Evolutionary conservation across 2,329 filamentous ascomycete species (phyloP), one percentile per base, ranked within the genome.

Genomic region (Rhinocladiella mackenziei): DNA sequence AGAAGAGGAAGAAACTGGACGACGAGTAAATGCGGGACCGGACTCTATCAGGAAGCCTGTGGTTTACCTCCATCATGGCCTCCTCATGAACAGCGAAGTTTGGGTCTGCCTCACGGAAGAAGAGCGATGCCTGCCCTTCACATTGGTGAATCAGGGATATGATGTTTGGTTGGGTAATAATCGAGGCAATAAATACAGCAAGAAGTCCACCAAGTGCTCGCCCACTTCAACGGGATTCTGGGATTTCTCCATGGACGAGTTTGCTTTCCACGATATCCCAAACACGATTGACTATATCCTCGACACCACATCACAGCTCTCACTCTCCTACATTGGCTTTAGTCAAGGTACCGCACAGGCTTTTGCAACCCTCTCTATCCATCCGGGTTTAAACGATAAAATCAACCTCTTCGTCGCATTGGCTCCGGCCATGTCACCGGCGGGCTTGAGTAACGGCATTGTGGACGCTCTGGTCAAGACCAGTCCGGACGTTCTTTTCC

Each of bases 131-230:
- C 72, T 98, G 28, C 88, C 92, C 0, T 97, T 98, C 62, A 78
- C 85, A 55, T 73, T 98, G 31, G 88, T 94, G 0, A 88, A 96
- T 60, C 78, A 79, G 59, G 92, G 92, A 2, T 98, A 94, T 58
- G 92, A 98, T 70, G 91, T 97, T 54, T 98, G 92, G 86, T 75
- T 98, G 51, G 92, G 92, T 38, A 98, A 98, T 65, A 98, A 98
- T 61, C 83, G 92, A 25, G 92, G 92, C 37, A 98, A 98, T 75
- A 98, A 98, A 64, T 98, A 98, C 69, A 95, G 89, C 33, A 98
- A 97, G 66, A 98, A 98, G 68, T 89, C 83, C 2, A 79, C 89
- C 39, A 76, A 83, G 47, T 73, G 74, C 51, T 83, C 87, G 0
- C 89, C 92, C 0, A 83, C 80, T 1, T 83, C 85, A 2, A 70